phyloP scores from a whole-genome alignment of 192 early-diverging fungal genomes.

The Backusella luteola region DNA sequence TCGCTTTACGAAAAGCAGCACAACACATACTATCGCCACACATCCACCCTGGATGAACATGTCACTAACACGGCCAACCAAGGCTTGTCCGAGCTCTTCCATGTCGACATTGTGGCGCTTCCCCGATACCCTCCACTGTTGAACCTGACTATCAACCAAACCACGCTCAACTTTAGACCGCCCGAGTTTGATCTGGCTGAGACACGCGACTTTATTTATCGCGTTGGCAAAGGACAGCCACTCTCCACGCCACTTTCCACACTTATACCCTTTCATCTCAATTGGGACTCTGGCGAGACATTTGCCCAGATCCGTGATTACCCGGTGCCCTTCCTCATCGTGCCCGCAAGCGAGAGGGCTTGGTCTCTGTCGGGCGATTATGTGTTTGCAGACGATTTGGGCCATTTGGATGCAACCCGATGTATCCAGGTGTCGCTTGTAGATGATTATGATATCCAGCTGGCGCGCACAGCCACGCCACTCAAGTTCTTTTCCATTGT shows the following conservation, averaged over 20 bases:
- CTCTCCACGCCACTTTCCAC: conserved; percentile 38
- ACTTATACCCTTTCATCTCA: conserved; percentile 41
- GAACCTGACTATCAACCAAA: conserved; percentile 20
- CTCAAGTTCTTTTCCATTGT: conserved; percentile 46
- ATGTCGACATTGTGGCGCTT: conserved; percentile 9
- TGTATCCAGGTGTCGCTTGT: conserved; percentile 8
- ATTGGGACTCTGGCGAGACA: conserved; percentile 32
- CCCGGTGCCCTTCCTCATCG: conserved; percentile 39
- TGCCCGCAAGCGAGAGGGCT: conserved; percentile 28
- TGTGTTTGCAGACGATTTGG: conserved; percentile 43
- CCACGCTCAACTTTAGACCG: conserved; percentile 12
- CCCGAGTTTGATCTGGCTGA: conserved; percentile 37
- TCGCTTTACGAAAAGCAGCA: background rate
- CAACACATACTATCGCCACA: background rate
- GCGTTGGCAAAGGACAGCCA: conserved; percentile 39
- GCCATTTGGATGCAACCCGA: conserved; percentile 27
- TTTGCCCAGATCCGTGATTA: conserved; percentile 42
- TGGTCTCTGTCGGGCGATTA: conserved; percentile 40
- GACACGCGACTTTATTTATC: conserved; percentile 36
- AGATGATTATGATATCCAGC: conserved; percentile 17
- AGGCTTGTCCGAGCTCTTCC: conserved; percentile 8
- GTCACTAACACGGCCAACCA: background rate
- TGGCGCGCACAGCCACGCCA: conserved; percentile 35
- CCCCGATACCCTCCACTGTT: conserved; percentile 34
- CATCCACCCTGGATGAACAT: background rate